Evolutionary conservation across 2,329 filamentous ascomycete genomes (phyloP), one percentile per base, ranked within the genome.

Genomic region (Trichoderma gracile): DNA sequence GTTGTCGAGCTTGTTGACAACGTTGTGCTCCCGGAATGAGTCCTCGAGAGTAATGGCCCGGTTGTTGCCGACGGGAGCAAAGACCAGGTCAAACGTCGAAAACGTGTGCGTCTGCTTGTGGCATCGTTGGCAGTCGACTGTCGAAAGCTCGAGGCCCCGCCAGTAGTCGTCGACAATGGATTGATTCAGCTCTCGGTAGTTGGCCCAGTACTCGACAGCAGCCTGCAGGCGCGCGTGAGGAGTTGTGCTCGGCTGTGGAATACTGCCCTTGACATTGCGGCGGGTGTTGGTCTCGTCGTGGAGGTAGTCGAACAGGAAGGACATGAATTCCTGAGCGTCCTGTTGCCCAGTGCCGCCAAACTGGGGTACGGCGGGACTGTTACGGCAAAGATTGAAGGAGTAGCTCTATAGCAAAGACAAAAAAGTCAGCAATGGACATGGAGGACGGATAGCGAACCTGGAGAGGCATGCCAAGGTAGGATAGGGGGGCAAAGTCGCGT

Each of bases 311-410:
- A 96, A 82, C 27, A 97, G 76, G 72, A 96, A 97, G 52, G 88
- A 87, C 69, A 94, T 88, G 69, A 96, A 96, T 71, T 98, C 95
- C 68, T 93, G 90, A 1, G 93, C 90, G 72, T 99, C 95, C 77
- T 98, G 95, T 73, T 98, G 94, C 56, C 86, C 80, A 25, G 82
- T 81, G 46, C 91, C 89, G 15, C 89, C 91, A 79, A 93, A 95
- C 7, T 84, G 69, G 67, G 56, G 71, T 63, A 42, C 68, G 63
- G 57, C 66, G 64, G 49, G 70, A 70, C 63, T 76, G 67, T 63
- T 55, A 27, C 75, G 71, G 64, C 75, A 78, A 9, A 80, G 66
- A 64, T 79, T 73, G 38, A 71, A 69, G 17, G 76, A 84, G 66
- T 90, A 91, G 50, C 86, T 84, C 78, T 90, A 49, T 1, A 45